phyloP scores from a whole-genome alignment of 2,329 filamentous ascomycete genomes.

The Exophiala oligosperma region DNA sequence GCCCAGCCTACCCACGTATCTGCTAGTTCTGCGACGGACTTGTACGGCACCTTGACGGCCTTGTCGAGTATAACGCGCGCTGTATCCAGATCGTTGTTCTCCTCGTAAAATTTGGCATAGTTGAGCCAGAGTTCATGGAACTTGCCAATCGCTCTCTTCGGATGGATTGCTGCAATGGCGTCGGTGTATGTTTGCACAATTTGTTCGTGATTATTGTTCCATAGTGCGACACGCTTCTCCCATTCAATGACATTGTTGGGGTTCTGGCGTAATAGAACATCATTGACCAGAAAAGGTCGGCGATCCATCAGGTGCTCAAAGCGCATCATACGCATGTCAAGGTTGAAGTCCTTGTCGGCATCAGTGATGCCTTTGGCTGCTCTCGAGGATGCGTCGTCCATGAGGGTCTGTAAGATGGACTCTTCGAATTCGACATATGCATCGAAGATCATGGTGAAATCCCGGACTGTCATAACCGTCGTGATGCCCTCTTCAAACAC shows the following conservation, averaged over 20 bases:
- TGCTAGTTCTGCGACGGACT: constrained; percentile 92
- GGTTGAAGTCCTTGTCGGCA: constrained; percentile 84
- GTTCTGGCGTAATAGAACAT: constrained; percentile 91
- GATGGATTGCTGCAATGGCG: constrained; percentile 87
- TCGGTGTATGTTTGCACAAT: constrained; percentile 93
- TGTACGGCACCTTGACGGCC: constrained; percentile 95
- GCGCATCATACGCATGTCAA: constrained; percentile 95
- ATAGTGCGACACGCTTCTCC: constrained; percentile 94
- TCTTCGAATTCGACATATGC: constrained; percentile 97
- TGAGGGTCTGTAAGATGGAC: constrained; percentile 84
- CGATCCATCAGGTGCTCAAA: constrained; percentile 99
- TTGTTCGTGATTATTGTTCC: constrained; percentile 89
- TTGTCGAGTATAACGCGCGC: constrained; percentile 96
- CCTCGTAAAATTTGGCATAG: constrained; percentile 96
- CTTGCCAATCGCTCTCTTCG: constrained; percentile 89
- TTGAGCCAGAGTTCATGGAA: constrained; percentile 96
- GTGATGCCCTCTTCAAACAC: constrained; percentile 95
- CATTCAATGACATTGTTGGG: constrained; percentile 95
- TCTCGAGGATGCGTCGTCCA: constrained; percentile 80
- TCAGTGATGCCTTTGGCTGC: constrained; percentile 77
- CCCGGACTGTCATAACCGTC: constrained; percentile 96
- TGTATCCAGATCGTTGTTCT: constrained; percentile 77
- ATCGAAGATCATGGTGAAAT: constrained; percentile 96
- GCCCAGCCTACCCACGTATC: constrained; percentile 99
- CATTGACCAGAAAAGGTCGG: constrained; percentile 91